phyloP scores from a whole-genome alignment of 2,329 filamentous ascomycete species.

The Colletotrichum shisoi region DNA sequence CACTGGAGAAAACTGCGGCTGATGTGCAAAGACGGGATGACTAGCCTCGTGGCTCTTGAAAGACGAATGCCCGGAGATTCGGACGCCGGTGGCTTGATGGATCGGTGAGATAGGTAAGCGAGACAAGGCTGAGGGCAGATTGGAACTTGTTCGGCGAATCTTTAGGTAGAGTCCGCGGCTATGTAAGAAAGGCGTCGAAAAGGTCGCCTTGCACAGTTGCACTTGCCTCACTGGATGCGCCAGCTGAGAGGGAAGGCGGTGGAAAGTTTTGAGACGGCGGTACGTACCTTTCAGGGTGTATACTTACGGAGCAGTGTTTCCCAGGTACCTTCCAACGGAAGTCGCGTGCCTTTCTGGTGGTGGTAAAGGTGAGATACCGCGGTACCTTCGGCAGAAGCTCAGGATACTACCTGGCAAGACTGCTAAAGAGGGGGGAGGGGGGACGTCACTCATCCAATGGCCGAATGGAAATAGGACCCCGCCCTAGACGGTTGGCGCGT shows the following conservation, averaged over 20 bases:
- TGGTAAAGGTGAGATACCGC: constrained; percentile 15
- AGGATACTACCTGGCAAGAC: constrained; percentile 10
- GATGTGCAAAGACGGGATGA: constrained; percentile 6
- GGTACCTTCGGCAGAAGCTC: constrained; percentile 27
- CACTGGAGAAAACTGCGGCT: neutral
- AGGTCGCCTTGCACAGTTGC: constrained; percentile 16
- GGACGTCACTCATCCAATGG: constrained; percentile 23
- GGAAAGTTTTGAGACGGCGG: constrained; percentile 33
- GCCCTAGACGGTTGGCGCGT: constrained; percentile 7
- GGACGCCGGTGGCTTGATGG: neutral
- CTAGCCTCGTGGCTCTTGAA: neutral
- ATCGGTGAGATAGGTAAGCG: neutral
- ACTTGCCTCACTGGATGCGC: constrained; percentile 30
- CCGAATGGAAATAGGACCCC: constrained; percentile 33
- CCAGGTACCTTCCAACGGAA: constrained; percentile 5
- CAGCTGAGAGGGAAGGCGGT: constrained; percentile 31
- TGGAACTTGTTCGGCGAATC: neutral
- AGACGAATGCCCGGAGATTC: neutral
- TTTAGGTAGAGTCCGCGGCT: constrained; percentile 7
- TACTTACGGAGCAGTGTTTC: neutral
- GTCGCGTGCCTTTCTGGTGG: neutral
- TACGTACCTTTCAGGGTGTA: constrained; percentile 28
- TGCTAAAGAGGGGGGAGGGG: constrained; percentile 14
- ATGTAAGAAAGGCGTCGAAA: constrained; percentile 23
- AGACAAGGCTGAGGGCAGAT: constrained; percentile 1